These are phyloP conservation scores for Diospyros kaki DNA, from an alignment of 148 eudicot species.

Conservation along the genomic window DNA sequence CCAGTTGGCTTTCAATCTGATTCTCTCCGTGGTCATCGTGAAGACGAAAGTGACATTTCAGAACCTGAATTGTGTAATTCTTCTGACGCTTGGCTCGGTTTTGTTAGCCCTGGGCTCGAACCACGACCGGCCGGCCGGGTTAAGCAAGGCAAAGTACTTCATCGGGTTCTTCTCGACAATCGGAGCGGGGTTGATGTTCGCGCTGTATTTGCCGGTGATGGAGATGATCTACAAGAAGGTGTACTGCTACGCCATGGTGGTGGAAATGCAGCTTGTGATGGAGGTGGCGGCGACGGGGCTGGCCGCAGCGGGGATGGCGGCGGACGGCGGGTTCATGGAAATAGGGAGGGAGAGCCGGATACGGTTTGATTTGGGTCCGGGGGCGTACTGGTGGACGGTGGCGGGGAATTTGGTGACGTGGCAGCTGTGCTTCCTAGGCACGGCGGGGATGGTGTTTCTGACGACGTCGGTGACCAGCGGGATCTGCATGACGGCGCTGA, in stretches of 20 bases:
- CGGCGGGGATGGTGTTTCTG: constrained; percentile 82
- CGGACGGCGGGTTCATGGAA: constrained; percentile 51
- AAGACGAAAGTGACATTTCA: constrained; percentile 52
- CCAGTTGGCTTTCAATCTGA: constrained; percentile 57
- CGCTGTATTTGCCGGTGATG: constrained; percentile 79
- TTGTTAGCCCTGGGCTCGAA: constrained; percentile 41
- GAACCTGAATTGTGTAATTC: constrained; percentile 67
- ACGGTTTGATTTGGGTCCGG: constrained; percentile 45
- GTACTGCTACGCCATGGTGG: constrained; percentile 63
- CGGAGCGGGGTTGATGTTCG: constrained; percentile 63
- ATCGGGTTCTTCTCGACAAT: constrained; percentile 56
- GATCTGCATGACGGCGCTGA: constrained; percentile 63
- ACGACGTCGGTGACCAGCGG: constrained; percentile 73
- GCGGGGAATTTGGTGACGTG: constrained; percentile 40
- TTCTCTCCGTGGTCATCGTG: constrained; percentile 56
- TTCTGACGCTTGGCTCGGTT: constrained; percentile 56
- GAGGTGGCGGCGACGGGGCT: constrained; percentile 54
- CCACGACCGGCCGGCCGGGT: constrained; percentile 43
- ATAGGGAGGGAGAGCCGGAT: constrained; percentile 38
- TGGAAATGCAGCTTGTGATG: constrained; percentile 83
- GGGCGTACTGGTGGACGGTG: constrained; percentile 42
- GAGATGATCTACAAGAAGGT: constrained; percentile 65
- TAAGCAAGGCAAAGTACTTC: constrained; percentile 45
- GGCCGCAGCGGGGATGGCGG: constrained; percentile 64
- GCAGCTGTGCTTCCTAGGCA: constrained; percentile 87